phyloP scores from a whole-genome alignment of 164 flowering plant genomes.

The Vitis vinifera region DNA sequence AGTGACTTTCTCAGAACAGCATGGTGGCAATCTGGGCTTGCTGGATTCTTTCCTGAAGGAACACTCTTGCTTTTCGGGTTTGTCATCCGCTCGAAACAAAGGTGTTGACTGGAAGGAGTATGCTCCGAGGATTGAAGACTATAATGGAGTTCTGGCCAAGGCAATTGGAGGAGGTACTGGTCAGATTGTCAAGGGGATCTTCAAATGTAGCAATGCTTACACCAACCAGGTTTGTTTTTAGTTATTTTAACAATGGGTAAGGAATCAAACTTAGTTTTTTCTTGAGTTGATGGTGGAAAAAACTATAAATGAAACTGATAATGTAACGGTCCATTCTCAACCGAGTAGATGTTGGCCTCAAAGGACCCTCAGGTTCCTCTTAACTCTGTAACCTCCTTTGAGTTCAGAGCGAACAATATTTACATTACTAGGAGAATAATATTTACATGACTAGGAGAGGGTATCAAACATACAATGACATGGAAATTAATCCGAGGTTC shows the following conservation, averaged over 20 bases:
- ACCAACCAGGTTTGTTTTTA: slow-evolving; percentile 55
- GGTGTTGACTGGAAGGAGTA: slow-evolving; percentile 68
- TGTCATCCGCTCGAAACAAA: slow-evolving; percentile 10
- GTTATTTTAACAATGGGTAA: background rate
- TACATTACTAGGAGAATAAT: no score
- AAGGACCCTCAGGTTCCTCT: no score
- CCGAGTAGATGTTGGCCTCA: no score
- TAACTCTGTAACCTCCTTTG: no score
- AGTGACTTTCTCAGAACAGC: slow-evolving; percentile 48
- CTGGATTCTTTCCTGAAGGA: slow-evolving; percentile 66
- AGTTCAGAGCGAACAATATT: no score
- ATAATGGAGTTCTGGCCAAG: slow-evolving; percentile 67
- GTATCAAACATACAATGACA: no score
- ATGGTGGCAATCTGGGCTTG: slow-evolving; percentile 28
- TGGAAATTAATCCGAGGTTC: no score
- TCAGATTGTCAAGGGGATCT: slow-evolving; percentile 82
- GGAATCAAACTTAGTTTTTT: no score
- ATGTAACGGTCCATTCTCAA: no score
- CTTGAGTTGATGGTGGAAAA: no score
- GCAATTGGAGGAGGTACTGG: slow-evolving; percentile 90
- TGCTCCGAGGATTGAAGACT: slow-evolving; percentile 75
- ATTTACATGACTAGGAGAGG: no score
- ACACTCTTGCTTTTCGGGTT: slow-evolving; percentile 54
- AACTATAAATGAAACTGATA: no score
- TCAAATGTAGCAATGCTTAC: slow-evolving; percentile 73